These are phyloP conservation scores for Paralagenidium karlingii DNA, from an alignment of 352 stramenopile species.

Conservation along the genomic window DNA sequence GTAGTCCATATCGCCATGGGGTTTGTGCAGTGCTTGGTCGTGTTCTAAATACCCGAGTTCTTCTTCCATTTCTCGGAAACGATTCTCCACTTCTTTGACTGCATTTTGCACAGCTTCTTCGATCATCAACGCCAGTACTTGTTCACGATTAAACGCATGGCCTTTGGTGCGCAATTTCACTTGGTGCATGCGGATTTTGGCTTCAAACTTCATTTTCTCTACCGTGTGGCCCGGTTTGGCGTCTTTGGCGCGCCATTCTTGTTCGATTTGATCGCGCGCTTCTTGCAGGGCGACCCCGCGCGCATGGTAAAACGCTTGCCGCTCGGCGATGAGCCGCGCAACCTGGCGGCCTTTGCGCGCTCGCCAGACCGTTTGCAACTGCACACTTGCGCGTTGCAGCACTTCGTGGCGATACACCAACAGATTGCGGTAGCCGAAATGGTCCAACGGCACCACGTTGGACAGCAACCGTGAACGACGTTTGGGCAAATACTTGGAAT, in stretches of 20 bases:
- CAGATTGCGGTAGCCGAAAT: constrained; percentile 81
- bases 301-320: constrained; percentile 85
- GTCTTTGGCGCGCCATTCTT: constrained; percentile 67
- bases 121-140: constrained; percentile 66
- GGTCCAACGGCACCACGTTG: constrained; percentile 80
- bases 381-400: constrained; percentile 48
- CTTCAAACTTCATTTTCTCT: constrained; percentile 90
- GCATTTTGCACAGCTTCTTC: constrained; percentile 72
- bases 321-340: constrained; percentile 58
- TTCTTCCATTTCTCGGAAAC: constrained; percentile 81
- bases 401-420: constrained; percentile 62
- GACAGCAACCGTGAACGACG: constrained; percentile 53
- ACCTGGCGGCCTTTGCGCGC: constrained; percentile 56
- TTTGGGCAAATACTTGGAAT: constrained; percentile 83
- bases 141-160: constrained; percentile 55
- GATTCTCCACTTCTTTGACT: constrained; percentile 70
- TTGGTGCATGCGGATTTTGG: constrained; percentile 88
- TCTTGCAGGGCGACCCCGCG: constrained; percentile 64
- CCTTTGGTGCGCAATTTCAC: constrained; percentile 83
- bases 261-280: constrained; percentile 30
- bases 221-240: constrained; percentile 51
- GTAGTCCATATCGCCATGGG: constrained; percentile 36
- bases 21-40: constrained; percentile 17
- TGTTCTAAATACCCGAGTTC: constrained; percentile 60
- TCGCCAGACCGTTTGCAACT: constrained; percentile 77